Conservation (phyloP, 176 grass and related monocot genomes). For the Echinochloa phyllopogon region DNA sequence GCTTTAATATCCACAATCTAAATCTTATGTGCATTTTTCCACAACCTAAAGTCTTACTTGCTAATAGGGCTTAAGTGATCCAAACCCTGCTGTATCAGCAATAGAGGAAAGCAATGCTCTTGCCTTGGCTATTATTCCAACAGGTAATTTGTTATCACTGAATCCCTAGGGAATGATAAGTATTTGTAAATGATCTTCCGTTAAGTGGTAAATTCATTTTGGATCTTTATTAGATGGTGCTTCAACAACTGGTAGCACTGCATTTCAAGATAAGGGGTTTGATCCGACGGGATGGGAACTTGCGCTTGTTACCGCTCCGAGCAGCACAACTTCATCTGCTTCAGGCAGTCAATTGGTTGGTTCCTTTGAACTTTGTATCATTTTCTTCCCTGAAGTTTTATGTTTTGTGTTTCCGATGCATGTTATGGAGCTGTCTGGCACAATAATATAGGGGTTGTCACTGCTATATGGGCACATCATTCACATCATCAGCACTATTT, state of each 20-base stretch:
- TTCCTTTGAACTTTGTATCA: constrained; percentile 31
- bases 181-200: not conserved
- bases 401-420: constrained; percentile 5
- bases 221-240: constrained; percentile 52
- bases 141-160: constrained; percentile 50
- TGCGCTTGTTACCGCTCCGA: constrained; percentile 89
- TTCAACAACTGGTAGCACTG: constrained; percentile 49
- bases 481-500: not conserved
- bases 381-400: constrained; percentile 15
- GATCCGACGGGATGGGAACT: constrained; percentile 99
- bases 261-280: constrained; percentile 83
- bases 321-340: constrained; percentile 56
- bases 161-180: not conserved
- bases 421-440: not conserved
- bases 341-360: constrained; percentile 78
- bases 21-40: constrained; percentile 31
- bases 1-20: constrained; percentile 18
- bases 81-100: constrained; percentile 71
- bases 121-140: constrained; percentile 78
- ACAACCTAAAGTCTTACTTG: constrained; percentile 33
- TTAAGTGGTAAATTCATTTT: constrained; percentile 20
- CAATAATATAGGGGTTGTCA: not conserved
- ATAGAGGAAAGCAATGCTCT: constrained; percentile 96
- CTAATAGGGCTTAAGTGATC: constrained; percentile 78
- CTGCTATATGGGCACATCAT: not conserved